phyloP scores from a whole-genome alignment of 108 stramenopile genomes.

The Discostella stelligeroides region DNA sequence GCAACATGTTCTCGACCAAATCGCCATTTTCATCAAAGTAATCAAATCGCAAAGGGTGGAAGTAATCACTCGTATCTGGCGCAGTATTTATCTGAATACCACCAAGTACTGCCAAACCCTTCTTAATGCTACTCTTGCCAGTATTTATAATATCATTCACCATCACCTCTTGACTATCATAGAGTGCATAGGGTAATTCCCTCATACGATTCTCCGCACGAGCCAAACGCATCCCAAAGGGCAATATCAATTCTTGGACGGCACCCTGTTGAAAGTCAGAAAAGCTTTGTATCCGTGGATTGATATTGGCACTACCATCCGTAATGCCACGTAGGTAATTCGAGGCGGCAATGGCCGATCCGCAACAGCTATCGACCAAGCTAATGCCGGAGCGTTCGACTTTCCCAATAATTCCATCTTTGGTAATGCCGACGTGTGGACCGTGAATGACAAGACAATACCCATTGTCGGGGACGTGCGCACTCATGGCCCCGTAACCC shows the following conservation, averaged over 20 bases:
- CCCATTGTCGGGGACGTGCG: conserved; percentile 71
- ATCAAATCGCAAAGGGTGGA: conserved; percentile 68
- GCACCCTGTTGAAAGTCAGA: conserved; percentile 60
- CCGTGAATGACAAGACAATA: conserved; percentile 63
- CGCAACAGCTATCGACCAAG: conserved; percentile 29
- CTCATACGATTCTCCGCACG: conserved; percentile 45
- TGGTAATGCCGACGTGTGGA: conserved; percentile 72
- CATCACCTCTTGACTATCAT: conserved; percentile 54
- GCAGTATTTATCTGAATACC: conserved; percentile 82
- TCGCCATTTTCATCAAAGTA: conserved; percentile 56
- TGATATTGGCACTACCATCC: conserved; percentile 25
- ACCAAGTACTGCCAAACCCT: conserved; percentile 58
- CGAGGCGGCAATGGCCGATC: conserved; percentile 52
- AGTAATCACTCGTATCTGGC: conserved; percentile 61
- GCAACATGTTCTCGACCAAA: conserved; percentile 44
- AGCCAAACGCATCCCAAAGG: conserved; percentile 52
- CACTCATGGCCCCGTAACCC: conserved; percentile 71
- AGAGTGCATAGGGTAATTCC: conserved; percentile 58
- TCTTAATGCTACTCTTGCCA: conserved; percentile 25
- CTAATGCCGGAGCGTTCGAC: conserved; percentile 58
- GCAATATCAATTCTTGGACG: conserved; percentile 52
- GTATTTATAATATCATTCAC: conserved; percentile 55
- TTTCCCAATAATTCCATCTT: conserved; percentile 58
- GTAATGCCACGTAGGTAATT: conserved; percentile 41
- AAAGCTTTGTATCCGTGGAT: conserved; percentile 37